Conservation (phyloP, 768 basidiomycete species). For the Dictyophora rubrovolvata region DNA sequence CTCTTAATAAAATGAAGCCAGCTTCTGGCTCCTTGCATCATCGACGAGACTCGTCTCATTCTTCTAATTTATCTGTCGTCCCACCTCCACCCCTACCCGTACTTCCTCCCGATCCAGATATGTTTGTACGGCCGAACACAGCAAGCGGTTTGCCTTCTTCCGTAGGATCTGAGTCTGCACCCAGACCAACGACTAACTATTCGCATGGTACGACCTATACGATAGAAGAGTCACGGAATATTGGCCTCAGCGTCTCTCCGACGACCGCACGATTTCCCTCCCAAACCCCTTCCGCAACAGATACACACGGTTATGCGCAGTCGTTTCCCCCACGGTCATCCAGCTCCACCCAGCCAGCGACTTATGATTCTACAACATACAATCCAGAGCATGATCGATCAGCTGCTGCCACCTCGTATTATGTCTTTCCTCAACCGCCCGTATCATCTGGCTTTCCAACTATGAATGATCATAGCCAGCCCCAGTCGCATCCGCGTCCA, state of each 20-base stretch:
- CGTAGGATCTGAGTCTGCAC: neutral
- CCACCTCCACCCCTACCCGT: neutral
- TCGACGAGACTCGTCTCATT: neutral
- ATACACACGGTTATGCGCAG: neutral
- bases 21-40: neutral
- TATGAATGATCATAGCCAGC: neutral
- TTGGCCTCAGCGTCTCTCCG: neutral
- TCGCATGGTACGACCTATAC: neutral
- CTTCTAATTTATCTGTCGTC: neutral
- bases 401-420: neutral
- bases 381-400: neutral
- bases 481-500: neutral
- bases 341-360: neutral
- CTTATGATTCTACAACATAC: conserved; percentile 3
- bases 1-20: neutral
- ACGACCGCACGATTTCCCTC: conserved; percentile 2
- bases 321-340: neutral
- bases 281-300: neutral
- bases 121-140: neutral
- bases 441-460: neutral
- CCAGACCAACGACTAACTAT: neutral
- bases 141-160: neutral
- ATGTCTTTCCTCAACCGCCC: conserved; percentile 1
- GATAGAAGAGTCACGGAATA: neutral
- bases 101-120: neutral